Percentiles rank a stretch among this genome's conserved stretches.
These are phyloP conservation scores for Citropsis articulata DNA, from an alignment of 345 rosid genomes.

Conservation along the genomic window DNA sequence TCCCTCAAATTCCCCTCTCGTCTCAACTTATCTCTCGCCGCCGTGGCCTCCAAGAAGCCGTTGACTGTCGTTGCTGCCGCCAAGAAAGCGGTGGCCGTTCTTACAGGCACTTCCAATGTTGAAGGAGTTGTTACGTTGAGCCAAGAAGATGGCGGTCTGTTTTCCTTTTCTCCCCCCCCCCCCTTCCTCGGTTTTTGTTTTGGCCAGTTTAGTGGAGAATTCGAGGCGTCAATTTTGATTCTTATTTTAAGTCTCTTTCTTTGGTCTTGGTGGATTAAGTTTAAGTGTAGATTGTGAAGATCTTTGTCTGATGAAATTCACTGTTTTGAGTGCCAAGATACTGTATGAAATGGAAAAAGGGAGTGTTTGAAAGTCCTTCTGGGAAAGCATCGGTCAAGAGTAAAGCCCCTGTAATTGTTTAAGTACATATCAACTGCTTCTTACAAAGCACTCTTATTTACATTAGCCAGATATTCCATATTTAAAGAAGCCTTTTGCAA, in stretches of 20 bases:
- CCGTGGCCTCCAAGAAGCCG: conserved; percentile 40
- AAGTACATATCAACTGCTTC: neutral
- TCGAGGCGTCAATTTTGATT: neutral
- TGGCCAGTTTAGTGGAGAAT: conserved; percentile 2
- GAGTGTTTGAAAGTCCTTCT: neutral
- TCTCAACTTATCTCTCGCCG: conserved; percentile 34
- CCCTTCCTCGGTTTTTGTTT: neutral
- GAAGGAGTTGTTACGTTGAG: conserved; percentile 86
- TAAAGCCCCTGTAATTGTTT: neutral
- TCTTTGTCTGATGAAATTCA: neutral
- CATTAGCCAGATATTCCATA: neutral
- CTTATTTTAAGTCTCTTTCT: too few species aligned
- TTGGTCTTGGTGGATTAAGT: neutral
- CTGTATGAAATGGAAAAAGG: too few species aligned
- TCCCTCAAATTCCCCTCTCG: conserved; percentile 47
- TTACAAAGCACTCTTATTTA: neutral
- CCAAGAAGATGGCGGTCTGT: conserved; percentile 68
- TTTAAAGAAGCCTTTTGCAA: neutral
- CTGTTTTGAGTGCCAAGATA: neutral
- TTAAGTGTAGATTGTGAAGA: neutral
- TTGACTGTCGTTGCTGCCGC: conserved; percentile 55
- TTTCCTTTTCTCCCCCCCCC: neutral
- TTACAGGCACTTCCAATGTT: conserved; percentile 71
- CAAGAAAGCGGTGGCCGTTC: conserved; percentile 91
- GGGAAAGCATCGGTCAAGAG: neutral